Conservation (phyloP, 2,329 filamentous ascomycete species). For the Tolypocladium tundrense region DNA sequence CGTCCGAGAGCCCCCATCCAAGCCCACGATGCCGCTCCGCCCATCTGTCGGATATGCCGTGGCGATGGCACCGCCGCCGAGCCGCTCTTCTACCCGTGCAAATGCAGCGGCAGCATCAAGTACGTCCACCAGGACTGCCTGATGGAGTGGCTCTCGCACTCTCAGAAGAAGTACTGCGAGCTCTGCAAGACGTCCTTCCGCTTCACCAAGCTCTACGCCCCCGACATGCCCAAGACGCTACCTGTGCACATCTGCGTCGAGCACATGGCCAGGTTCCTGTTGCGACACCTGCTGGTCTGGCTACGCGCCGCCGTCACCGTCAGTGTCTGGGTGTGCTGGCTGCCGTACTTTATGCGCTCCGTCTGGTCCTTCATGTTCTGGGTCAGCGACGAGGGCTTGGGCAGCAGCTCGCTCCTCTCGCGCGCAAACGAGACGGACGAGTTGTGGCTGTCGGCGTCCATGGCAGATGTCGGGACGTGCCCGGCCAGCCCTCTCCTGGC, state of each 20-base stretch:
- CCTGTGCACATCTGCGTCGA: constrained; percentile 72
- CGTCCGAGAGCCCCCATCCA: constrained; percentile 7
- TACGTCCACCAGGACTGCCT: constrained; percentile 96
- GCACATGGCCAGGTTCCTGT: constrained; percentile 63
- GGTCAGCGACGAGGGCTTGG: constrained; percentile 69
- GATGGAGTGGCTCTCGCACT: constrained; percentile 98
- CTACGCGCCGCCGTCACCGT: constrained; percentile 67
- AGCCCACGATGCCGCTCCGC: constrained; percentile 32
- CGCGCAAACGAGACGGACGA: constrained; percentile 12
- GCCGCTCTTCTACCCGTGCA: constrained; percentile 93
- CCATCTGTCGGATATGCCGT: constrained; percentile 95
- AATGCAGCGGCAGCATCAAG: constrained; percentile 98
- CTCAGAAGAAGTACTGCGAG: constrained; percentile 98
- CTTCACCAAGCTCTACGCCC: constrained; percentile 95
- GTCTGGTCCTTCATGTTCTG: constrained; percentile 94
- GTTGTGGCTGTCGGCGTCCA: constrained; percentile 19
- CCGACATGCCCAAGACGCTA: constrained; percentile 79
- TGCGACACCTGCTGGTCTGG: constrained; percentile 67
- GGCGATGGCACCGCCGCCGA: constrained; percentile 75
- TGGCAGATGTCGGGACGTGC: constrained; percentile 18
- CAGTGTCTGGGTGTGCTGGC: constrained; percentile 77
- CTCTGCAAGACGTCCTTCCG: constrained; percentile 97
- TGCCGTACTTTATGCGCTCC: constrained; percentile 84
- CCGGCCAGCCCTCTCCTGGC: constrained; percentile 24
- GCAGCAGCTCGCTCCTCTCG: constrained; percentile 19